Percentiles rank a stretch among this genome's conserved stretches.
phyloP scores from a whole-genome alignment of 2,329 filamentous ascomycete genomes.

The Ascosphaera apis region DNA sequence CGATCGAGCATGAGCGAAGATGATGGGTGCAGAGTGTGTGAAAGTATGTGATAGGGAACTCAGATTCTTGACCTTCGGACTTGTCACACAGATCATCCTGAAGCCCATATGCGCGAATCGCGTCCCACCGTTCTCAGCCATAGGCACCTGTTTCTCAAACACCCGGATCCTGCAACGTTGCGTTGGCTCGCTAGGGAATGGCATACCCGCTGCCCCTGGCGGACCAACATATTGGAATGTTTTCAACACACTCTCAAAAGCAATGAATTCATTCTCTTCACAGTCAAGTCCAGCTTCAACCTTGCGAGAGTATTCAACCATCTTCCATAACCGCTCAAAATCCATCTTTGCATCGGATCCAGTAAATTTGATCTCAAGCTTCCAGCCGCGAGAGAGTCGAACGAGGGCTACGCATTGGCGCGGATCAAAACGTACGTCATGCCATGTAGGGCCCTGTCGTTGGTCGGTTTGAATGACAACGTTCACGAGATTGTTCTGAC shows the following conservation, averaged over 20 bases:
- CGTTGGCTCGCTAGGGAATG: slow-evolving; percentile 55
- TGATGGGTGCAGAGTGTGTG: slow-evolving; percentile 40
- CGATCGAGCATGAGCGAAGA: slow-evolving; percentile 53
- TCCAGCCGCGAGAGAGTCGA: slow-evolving; percentile 51
- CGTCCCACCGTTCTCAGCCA: slow-evolving; percentile 48
- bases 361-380: slow-evolving; percentile 44
- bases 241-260: slow-evolving; percentile 46
- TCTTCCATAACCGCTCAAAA: slow-evolving; percentile 55
- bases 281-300: slow-evolving; percentile 49
- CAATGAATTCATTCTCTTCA: slow-evolving; percentile 42
- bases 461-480: slow-evolving; percentile 48
- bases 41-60: slow-evolving; percentile 53
- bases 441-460: slow-evolving; percentile 50
- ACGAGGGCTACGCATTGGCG: slow-evolving; percentile 43
- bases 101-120: slow-evolving; percentile 57
- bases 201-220: slow-evolving; percentile 32
- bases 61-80: slow-evolving; percentile 51
- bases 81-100: slow-evolving; percentile 55
- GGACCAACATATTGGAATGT: slow-evolving; percentile 66
- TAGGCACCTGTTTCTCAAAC: slow-evolving; percentile 47
- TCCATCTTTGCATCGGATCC: slow-evolving; percentile 34
- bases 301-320: slow-evolving; percentile 64
- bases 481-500: slow-evolving; percentile 57
- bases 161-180: slow-evolving; percentile 48
- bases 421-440: slow-evolving; percentile 58